Evolutionary conservation across 129 eudicot genomes (phyloP).

Genomic region (Logfia minima): DNA sequence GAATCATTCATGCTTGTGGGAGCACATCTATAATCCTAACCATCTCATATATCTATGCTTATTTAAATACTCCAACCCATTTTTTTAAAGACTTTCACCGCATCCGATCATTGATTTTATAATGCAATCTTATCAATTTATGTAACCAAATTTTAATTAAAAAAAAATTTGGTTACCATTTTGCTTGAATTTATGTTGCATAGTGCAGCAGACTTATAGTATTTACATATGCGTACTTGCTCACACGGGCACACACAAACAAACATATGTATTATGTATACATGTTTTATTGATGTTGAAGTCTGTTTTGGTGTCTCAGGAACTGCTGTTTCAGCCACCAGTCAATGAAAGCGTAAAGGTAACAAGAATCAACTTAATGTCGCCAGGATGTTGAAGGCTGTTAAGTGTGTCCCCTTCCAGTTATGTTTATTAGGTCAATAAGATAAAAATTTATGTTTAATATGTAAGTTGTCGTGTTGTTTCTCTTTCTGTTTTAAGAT

Average conservation of each 20-base stretch:
- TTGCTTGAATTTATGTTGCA: too few species aligned
- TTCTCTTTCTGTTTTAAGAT: constrained; percentile 1
- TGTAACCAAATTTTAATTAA: too few species aligned
- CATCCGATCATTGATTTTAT: too few species aligned
- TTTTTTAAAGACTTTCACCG: too few species aligned
- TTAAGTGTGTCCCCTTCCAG: neutral
- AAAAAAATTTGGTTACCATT: too few species aligned
- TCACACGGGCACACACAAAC: neutral
- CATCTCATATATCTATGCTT: too few species aligned
- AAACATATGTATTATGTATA: neutral
- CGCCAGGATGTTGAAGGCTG: neutral
- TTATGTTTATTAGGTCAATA: neutral
- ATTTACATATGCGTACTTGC: neutral
- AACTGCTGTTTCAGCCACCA: constrained; percentile 20
- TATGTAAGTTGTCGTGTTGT: neutral
- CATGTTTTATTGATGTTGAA: neutral
- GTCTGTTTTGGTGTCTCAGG: constrained; percentile 20
- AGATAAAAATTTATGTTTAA: neutral
- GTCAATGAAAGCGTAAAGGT: constrained; percentile 16
- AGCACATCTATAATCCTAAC: too few species aligned
- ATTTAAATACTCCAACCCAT: too few species aligned
- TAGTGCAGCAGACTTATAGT: too few species aligned
- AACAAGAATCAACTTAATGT: constrained; percentile 1
- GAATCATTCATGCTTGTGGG: neutral
- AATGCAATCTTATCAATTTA: too few species aligned